Evolutionary conservation across 2,329 filamentous ascomycete species (phyloP).

Genomic region (Aspergillus luchuensis): DNA sequence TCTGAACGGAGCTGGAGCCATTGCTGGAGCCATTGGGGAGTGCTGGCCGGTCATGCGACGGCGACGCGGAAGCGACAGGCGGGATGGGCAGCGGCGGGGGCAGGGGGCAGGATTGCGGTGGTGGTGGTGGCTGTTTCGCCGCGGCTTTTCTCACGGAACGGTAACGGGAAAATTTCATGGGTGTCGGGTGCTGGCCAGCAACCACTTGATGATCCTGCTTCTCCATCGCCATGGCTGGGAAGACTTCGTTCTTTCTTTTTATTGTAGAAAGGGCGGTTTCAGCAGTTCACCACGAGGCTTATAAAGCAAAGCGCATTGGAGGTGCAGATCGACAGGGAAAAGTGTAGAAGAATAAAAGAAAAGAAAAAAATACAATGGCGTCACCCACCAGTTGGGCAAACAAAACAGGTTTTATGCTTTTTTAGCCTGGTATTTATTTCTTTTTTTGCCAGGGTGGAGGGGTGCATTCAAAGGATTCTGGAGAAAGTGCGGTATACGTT

Average conservation of each 20-base stretch:
- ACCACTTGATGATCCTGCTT: slow-evolving; percentile 17
- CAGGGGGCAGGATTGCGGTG: slow-evolving; percentile 22
- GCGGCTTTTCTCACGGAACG: slow-evolving; percentile 56
- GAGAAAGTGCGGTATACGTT: neutral
- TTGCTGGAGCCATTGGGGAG: neutral
- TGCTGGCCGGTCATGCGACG: slow-evolving; percentile 11
- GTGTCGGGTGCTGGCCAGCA: slow-evolving; percentile 18
- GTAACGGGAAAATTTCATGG: slow-evolving; percentile 59
- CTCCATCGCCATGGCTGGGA: slow-evolving; percentile 25
- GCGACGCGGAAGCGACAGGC: slow-evolving; percentile 18
- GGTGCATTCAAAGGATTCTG: neutral
- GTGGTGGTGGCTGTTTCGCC: slow-evolving; percentile 36
- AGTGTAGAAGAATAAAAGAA: neutral
- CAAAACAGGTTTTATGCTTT: slow-evolving; percentile 2
- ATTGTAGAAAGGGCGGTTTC: neutral
- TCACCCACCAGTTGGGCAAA: neutral
- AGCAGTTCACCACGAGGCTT: neutral
- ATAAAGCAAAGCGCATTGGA: neutral
- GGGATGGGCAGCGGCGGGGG: slow-evolving; percentile 22
- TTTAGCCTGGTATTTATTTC: neutral
- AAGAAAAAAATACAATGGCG: neutral
- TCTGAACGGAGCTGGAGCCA: slow-evolving; percentile 26
- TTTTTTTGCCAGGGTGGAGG: neutral
- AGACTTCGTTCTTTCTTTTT: too few species aligned
- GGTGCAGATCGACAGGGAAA: neutral